A percentile compares a stretch with the other conserved stretches of the same genome.
phyloP scores from a whole-genome alignment of 2,329 filamentous ascomycete species.

The Fusarium sterilihyphosum region DNA sequence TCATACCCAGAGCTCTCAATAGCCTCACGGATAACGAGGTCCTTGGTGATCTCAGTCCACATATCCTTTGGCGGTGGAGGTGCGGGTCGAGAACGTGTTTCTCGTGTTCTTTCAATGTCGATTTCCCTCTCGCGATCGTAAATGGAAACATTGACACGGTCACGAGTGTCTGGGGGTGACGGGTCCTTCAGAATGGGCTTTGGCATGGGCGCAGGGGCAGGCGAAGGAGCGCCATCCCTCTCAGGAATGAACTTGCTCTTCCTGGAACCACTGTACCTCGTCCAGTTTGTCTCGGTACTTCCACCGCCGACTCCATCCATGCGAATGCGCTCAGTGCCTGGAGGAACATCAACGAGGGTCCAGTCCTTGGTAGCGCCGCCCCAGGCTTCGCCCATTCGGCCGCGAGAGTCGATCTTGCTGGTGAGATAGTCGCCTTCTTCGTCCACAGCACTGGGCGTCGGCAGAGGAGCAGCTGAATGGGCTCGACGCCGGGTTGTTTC shows the following conservation, averaged over 20 bases:
- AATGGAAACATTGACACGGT: constrained; percentile 58
- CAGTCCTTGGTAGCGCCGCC: constrained; percentile 80
- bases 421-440: constrained; percentile 74
- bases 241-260: constrained; percentile 79
- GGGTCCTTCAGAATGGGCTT: constrained; percentile 40
- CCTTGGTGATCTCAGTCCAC: constrained; percentile 98
- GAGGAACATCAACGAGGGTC: constrained; percentile 85
- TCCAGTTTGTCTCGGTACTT: constrained; percentile 81
- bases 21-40: constrained; percentile 86
- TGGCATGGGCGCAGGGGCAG: constrained; percentile 31
- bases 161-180: constrained; percentile 45
- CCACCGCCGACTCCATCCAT: constrained; percentile 83
- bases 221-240: constrained; percentile 59
- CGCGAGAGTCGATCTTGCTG: constrained; percentile 65
- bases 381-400: constrained; percentile 76
- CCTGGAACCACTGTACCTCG: constrained; percentile 80
- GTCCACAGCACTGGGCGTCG: constrained; percentile 51
- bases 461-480: constrained; percentile 60
- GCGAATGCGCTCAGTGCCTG: constrained; percentile 82
- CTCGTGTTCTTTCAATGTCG: constrained; percentile 66
- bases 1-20: constrained; percentile 86
- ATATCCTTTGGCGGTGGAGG: constrained; percentile 68
- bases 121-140: constrained; percentile 59
- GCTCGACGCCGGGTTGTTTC: constrained; percentile 61
- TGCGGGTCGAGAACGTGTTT: constrained; percentile 54